Percentiles rank a stretch among this genome's conserved stretches.
Evolutionary conservation across 2,329 filamentous ascomycete genomes (phyloP).

Genomic region (Orbilia brochopaga): DNA sequence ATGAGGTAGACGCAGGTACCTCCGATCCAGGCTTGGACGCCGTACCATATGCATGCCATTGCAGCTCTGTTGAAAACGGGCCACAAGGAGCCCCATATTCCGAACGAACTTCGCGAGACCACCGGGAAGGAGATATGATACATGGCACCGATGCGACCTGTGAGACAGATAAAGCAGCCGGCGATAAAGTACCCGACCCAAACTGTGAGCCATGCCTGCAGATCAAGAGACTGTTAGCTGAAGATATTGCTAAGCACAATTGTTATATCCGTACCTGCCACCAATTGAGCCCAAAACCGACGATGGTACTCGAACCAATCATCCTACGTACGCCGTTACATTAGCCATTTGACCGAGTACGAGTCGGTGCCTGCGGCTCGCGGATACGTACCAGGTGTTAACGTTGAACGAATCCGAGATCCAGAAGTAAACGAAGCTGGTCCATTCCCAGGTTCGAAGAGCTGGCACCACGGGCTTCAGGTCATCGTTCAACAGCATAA

Average conservation of each 20-base stretch:
- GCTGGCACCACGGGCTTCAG: constrained; percentile 77
- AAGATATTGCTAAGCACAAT: not conserved
- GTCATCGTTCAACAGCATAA: constrained; percentile 87
- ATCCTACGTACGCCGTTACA: constrained; percentile 59
- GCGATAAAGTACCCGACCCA: constrained; percentile 84
- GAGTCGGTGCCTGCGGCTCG: constrained; percentile 46
- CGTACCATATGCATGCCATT: constrained; percentile 81
- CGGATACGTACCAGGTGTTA: constrained; percentile 61
- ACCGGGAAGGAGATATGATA: constrained; percentile 93
- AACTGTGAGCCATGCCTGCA: constrained; percentile 72
- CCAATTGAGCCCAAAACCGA: constrained; percentile 79
- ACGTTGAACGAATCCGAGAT: constrained; percentile 82
- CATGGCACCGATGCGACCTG: constrained; percentile 80
- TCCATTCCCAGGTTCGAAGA: constrained; percentile 80
- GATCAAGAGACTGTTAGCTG: not conserved
- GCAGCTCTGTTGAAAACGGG: constrained; percentile 47
- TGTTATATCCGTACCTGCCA: constrained; percentile 70
- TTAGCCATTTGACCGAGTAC: constrained; percentile 12
- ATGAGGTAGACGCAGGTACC: constrained; percentile 85
- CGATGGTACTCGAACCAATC: constrained; percentile 90
- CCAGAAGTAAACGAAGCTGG: constrained; percentile 91
- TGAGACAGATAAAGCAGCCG: constrained; percentile 75
- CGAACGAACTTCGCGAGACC: constrained; percentile 76
- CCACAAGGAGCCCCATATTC: constrained; percentile 68
- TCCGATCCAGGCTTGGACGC: constrained; percentile 84